phyloP scores from a whole-genome alignment of 164 flowering plant species.

The Berberis vulgaris region DNA sequence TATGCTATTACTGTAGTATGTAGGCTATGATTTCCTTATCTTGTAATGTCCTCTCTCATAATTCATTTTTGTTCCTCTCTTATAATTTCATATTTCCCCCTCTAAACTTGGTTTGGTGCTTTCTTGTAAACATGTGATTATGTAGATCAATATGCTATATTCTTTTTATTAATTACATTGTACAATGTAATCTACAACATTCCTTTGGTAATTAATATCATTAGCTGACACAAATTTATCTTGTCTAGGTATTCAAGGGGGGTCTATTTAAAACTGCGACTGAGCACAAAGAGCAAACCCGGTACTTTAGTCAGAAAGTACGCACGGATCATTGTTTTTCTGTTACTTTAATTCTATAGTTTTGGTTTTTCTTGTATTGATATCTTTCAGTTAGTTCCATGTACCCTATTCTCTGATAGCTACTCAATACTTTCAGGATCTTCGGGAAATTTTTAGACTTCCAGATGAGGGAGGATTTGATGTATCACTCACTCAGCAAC shows the following conservation, averaged over 20 bases:
- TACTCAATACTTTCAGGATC: conserved; percentile 53
- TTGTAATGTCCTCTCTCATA: background rate
- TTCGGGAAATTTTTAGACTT: conserved; percentile 74
- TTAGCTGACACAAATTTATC: background rate
- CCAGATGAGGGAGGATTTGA: conserved; percentile 84
- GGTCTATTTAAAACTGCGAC: conserved; percentile 91
- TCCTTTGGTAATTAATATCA: background rate
- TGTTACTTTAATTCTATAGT: too few relatives aligned
- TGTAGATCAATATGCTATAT: background rate
- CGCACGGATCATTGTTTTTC: background rate
- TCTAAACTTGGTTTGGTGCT: background rate
- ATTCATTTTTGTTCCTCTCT: background rate
- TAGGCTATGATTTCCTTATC: background rate
- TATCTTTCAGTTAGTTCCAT: background rate
- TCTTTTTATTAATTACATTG: background rate
- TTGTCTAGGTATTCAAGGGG: conserved; percentile 75
- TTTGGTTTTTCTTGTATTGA: background rate
- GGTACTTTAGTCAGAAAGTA: conserved; percentile 93
- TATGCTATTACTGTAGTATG: background rate
- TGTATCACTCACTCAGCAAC: conserved; percentile 82
- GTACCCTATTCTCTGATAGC: background rate
- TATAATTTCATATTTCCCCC: background rate
- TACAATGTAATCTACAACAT: background rate
- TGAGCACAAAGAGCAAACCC: conserved; percentile 91
- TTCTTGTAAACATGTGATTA: background rate